Evolutionary conservation across 2,329 filamentous ascomycete genomes (phyloP), one percentile per base, ranked within the genome.

Genomic region (Erysiphe pulchra): DNA sequence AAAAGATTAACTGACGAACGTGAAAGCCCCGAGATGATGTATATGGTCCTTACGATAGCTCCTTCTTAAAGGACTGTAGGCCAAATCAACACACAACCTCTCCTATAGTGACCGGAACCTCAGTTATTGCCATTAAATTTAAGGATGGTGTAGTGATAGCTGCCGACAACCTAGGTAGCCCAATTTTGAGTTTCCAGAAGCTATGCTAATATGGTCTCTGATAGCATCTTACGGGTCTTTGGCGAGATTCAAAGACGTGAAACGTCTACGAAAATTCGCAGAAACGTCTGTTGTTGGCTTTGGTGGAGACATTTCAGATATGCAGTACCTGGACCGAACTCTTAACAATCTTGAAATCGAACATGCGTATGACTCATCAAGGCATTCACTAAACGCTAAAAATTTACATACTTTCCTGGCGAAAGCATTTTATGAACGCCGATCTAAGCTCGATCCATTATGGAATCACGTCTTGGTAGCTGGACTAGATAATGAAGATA

Each of bases 251-350:
- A 86, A 82, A 57, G 81, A 94, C 62, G 84, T 95, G 60, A 92
- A 94, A 67, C 86, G 90, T 59, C 78, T 98, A 54, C 84, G 84
- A 56, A 72, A 76, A 55, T 95, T 95, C 64, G 83, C 85, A 64
- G 70, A 77, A 53, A 75, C 77, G 52, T 77, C 84, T 30, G 73
- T 95, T 49, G 71, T 98, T 58, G 90, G 90, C 57, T 92, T 95
- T 65, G 84, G 85, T 61, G 90, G 90, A 62, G 90, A 98, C 67
- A 79, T 98, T 56, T 92, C 83, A 52, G 90, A 98, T 68, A 95
- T 98, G 90, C 90, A 98, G 69, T 92, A 92, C 68, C 76, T 98
- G 54, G 81, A 93, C 72, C 78, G 90, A 55, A 75, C 93, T 58
- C 78, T 98, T 55, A 78, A 73, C 58, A 80, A 82, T 51, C 79